Conservation (phyloP, 2,329 filamentous ascomycete genomes). For the Colletotrichum sp. region DNA sequence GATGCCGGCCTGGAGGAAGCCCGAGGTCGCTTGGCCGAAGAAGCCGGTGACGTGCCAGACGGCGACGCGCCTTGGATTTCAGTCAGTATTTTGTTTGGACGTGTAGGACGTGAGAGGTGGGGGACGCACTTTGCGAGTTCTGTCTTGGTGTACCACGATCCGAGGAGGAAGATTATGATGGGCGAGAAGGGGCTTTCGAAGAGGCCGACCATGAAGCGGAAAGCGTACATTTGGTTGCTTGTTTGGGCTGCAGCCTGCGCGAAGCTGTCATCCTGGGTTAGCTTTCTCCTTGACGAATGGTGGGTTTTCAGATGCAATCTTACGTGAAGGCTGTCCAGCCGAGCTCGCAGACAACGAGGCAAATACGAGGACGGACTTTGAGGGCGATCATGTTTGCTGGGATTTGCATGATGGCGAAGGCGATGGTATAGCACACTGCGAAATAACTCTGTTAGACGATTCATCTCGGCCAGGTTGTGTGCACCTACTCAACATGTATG, state of each 20-base stretch:
- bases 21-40: slow-evolving; percentile 29
- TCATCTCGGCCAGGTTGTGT: no score
- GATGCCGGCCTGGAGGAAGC: slow-evolving; percentile 34
- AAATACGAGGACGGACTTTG: slow-evolving; percentile 64
- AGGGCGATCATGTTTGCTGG: slow-evolving; percentile 72
- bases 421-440: slow-evolving; percentile 42
- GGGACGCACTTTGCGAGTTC: slow-evolving; percentile 28
- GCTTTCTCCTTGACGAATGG: no score
- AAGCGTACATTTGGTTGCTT: slow-evolving; percentile 30
- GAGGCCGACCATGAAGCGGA: slow-evolving; percentile 35
- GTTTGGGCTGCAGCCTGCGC: not conserved
- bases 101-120: no score
- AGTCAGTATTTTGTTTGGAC: not conserved
- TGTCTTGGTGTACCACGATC: slow-evolving; percentile 32
- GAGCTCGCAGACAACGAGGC: slow-evolving; percentile 55
- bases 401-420: slow-evolving; percentile 69
- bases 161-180: slow-evolving; percentile 32
- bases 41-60: slow-evolving; percentile 30
- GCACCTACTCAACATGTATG: slow-evolving; percentile 3
- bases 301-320: no score
- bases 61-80: slow-evolving; percentile 14
- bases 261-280: not conserved
- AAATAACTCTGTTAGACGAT: not conserved
- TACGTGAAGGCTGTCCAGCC: slow-evolving; percentile 1
- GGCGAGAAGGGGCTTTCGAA: slow-evolving; percentile 35